Percentiles rank a stretch among this genome's conserved stretches.
Conservation (phyloP, 2,329 filamentous ascomycete genomes). For the Cytospora chrysosperma region DNA sequence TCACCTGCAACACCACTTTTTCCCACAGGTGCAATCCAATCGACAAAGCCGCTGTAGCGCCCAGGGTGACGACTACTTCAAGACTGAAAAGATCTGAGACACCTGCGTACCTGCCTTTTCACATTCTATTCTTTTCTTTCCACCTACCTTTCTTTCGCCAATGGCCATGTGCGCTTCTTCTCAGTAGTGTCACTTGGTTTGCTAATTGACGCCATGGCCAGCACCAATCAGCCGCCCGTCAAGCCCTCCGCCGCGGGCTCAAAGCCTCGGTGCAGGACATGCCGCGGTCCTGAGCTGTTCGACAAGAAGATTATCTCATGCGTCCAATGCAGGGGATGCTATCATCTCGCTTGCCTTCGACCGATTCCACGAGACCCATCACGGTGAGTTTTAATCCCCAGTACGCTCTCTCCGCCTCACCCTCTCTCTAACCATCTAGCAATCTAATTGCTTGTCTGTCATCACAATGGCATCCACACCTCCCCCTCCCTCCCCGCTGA, state of each 20-base stretch:
- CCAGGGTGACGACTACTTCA: constrained; percentile 48
- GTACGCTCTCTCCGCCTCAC: not conserved
- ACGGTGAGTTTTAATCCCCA: constrained; percentile 16
- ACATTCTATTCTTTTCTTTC: constrained; percentile 23
- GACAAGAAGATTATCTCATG: constrained; percentile 29
- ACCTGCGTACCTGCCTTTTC: constrained; percentile 25
- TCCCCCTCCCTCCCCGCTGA: not conserved
- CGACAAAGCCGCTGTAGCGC: constrained; percentile 50
- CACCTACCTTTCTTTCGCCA: constrained; percentile 7
- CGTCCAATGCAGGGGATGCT: constrained; percentile 26
- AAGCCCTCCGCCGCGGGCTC: not conserved
- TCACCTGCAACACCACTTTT: not conserved
- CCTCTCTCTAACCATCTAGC: not conserved
- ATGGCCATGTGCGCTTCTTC: constrained; percentile 6
- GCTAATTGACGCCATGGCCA: constrained; percentile 20
- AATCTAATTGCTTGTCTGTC: not conserved
- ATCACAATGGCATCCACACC: not conserved
- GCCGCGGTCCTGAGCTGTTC: constrained; percentile 19
- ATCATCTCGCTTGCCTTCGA: constrained; percentile 30
- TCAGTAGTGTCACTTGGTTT: not conserved
- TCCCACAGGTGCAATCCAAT: constrained; percentile 26
- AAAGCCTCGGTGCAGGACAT: constrained; percentile 12
- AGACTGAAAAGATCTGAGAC: constrained; percentile 79
- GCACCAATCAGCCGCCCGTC: constrained; percentile 1
- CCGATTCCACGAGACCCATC: constrained; percentile 24